Conservation (phyloP, 73 alveolate genomes). For the Tetrahymena borealis region DNA sequence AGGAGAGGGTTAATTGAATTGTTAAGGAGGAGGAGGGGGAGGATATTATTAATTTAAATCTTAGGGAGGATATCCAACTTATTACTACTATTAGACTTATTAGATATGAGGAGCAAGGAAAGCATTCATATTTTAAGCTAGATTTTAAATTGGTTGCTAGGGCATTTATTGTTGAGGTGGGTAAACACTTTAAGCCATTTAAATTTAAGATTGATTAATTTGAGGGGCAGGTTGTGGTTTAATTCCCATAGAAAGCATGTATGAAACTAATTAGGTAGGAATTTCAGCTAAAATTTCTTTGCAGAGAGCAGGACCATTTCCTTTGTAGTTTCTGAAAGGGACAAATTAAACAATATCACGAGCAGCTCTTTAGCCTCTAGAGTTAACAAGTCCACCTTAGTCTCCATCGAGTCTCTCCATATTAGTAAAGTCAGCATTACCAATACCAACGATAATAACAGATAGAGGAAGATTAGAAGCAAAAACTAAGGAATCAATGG, state of each 20-base stretch:
- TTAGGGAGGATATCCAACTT: not conserved
- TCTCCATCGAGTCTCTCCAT: conserved; percentile 79
- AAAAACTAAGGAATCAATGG: conserved; percentile 61
- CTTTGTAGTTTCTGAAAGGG: conserved; percentile 62
- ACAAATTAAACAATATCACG: conserved; percentile 95
- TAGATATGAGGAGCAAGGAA: not conserved
- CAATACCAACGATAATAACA: conserved; percentile 78
- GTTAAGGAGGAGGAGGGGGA: conserved; percentile 3
- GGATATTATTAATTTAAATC: not conserved
- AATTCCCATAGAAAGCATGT: conserved; percentile 39
- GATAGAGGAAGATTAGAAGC: conserved; percentile 73
- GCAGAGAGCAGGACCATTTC: conserved; percentile 52
- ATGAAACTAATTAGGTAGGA: conserved; percentile 80
- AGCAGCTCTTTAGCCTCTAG: conserved; percentile 62
- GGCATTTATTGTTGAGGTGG: not conserved
- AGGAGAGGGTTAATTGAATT: no score
- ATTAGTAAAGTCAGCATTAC: conserved; percentile 59
- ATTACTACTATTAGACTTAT: not conserved
- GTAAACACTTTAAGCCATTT: not conserved
- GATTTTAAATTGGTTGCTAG: not conserved
- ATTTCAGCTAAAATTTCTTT: conserved; percentile 82
- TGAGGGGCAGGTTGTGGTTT: conserved; percentile 20
- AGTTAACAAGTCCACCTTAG: conserved; percentile 45
- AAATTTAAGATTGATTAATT: not conserved
- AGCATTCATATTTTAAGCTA: not conserved